These are phyloP conservation scores for Colletotrichum ledebouriae DNA, from an alignment of 2,329 filamentous ascomycete species.

Conservation along the genomic window DNA sequence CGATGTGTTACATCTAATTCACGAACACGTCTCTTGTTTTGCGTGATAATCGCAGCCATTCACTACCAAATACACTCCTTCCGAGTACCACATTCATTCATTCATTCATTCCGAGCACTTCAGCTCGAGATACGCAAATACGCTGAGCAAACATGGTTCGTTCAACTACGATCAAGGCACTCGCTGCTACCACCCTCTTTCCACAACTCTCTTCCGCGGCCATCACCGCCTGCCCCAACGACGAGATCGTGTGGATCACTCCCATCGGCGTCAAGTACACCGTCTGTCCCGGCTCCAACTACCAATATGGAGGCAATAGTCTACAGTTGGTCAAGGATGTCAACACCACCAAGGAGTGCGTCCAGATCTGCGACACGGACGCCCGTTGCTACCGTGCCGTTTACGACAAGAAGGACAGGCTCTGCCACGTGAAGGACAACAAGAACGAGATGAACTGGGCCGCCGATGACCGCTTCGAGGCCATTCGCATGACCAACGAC, in stretches of 20 bases:
- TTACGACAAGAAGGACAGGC: constrained; percentile 36
- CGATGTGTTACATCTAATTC: constrained; percentile 9
- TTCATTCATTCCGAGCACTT: background rate
- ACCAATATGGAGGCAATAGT: constrained; percentile 33
- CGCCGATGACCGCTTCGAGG: constrained; percentile 38
- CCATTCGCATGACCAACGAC: constrained; percentile 37
- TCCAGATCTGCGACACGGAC: constrained; percentile 37
- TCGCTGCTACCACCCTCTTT: constrained; percentile 35
- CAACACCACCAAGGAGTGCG: constrained; percentile 30
- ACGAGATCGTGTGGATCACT: constrained; percentile 32
- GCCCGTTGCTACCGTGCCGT: constrained; percentile 39
- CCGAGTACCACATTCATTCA: constrained; percentile 17
- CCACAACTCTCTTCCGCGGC: constrained; percentile 32
- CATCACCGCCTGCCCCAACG: constrained; percentile 38
- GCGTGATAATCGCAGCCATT: constrained; percentile 19
- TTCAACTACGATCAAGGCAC: constrained; percentile 27
- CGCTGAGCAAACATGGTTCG: constrained; percentile 14
- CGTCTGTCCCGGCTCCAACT: constrained; percentile 41
- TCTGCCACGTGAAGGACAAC: constrained; percentile 41
- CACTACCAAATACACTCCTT: constrained; percentile 5
- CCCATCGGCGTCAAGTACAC: constrained; percentile 39
- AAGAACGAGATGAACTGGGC: constrained; percentile 37
- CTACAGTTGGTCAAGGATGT: constrained; percentile 31
- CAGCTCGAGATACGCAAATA: background rate
- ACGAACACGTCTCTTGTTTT: constrained; percentile 25